Base-by-base conservation (phyloP, 2,329 filamentous ascomycete genomes). In the Salinomyces thailandicus region DNA sequence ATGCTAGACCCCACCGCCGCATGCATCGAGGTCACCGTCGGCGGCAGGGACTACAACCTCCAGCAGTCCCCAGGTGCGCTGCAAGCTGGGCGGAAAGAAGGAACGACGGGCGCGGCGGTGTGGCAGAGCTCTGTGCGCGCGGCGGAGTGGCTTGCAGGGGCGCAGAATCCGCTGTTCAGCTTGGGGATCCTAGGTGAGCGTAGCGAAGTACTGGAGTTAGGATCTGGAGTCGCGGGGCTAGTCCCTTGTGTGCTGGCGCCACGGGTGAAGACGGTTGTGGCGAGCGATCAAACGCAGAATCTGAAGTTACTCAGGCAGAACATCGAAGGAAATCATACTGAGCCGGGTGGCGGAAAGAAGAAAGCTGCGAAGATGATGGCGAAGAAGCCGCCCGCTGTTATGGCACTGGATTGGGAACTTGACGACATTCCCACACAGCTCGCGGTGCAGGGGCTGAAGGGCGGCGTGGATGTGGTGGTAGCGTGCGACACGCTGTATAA, bases 401-500 rank as follows among this genome's bases (percentile, higher is more conserved):
- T 51, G 6, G 24, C 54, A 9, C 66, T 95, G 1, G 89, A 98
- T 61, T 98, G 91, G 91, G 87, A 96, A 55, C 58, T 58, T 2
- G 68, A 74, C 47, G 61, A 64, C 31, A 56, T 71, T 2, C 47
- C 51, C 1, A 52, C 54, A 3, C 48, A 67, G 5, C 67, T 69
- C 0, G 71, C 75, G 42, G 60, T 69, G 31, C 68, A 79, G 7
- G 49, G 41, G n/a, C 41, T 57, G 13, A 9, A 33, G 5, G 18
- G 36, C 8, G 54, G 71, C 63, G 16, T 45, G 55, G 7, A 57
- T 51, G 62, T 77, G 11, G 67, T 96, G 8, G 58, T 96, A 22
- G 85, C 86, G 3, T 93, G 85, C 54, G 91, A 98, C 60, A 95
- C 87, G 60, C 81, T 98, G 48, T 98, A 93, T 67, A 98, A 96